Conservation (phyloP, 768 basidiomycete species). For the Sporobolomyces roseus region DNA sequence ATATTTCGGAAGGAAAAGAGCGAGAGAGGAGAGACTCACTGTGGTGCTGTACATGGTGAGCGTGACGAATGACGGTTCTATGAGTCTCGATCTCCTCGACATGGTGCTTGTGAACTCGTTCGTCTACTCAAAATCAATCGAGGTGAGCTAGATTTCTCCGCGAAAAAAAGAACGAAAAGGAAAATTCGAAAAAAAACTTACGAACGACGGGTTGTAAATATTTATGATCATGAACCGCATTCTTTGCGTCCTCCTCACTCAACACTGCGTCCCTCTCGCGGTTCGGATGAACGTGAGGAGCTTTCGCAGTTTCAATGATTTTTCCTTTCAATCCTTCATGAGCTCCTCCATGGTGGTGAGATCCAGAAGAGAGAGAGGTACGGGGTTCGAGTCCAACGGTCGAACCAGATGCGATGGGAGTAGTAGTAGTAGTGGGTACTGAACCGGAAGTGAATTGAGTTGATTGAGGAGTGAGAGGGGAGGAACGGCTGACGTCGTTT, state of each 20-base stretch:
- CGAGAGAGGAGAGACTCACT: not conserved
- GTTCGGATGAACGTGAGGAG: conserved; percentile 14
- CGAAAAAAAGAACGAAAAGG: not conserved
- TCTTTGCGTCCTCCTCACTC: conserved; percentile 22
- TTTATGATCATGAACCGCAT: conserved; percentile 32
- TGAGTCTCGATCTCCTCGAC: conserved; percentile 34
- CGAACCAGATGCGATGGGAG: too few relatives aligned
- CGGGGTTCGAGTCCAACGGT: not conserved
- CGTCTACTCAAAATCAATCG: conserved; percentile 7
- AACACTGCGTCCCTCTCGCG: conserved; percentile 18
- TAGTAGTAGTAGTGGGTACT: too few relatives aligned
- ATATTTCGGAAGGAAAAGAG: too few relatives aligned
- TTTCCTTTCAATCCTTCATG: not conserved
- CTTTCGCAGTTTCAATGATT: conserved; percentile 2
- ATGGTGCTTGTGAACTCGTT: conserved; percentile 29
- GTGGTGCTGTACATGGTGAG: conserved; percentile 32
- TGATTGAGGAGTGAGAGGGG: too few relatives aligned
- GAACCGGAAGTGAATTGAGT: too few relatives aligned
- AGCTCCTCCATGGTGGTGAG: not conserved
- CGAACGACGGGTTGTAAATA: conserved; percentile 33
- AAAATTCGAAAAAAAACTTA: conserved; percentile 6
- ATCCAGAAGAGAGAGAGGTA: too few relatives aligned
- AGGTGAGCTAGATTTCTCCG: not conserved
- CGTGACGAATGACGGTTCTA: conserved; percentile 25
- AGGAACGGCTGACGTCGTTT: too few relatives aligned